Percentiles rank a stretch among this genome's conserved stretches.
These are phyloP conservation scores for Neurospora sp. DNA, from an alignment of 495 filamentous ascomycete genomes.

Conservation along the genomic window DNA sequence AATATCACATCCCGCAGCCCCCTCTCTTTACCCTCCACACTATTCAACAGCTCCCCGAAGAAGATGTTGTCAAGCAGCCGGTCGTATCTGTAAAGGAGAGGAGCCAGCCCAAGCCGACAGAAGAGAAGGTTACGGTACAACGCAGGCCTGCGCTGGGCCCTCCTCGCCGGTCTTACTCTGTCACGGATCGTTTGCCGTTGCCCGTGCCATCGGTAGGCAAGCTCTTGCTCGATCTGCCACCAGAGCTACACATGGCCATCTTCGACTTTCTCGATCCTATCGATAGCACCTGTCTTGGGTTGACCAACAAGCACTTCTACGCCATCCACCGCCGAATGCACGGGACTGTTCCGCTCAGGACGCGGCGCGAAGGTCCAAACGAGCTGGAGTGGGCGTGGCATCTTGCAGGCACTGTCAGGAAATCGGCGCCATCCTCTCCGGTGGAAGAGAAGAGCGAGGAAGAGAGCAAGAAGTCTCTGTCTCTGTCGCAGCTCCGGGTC, in stretches of 20 bases:
- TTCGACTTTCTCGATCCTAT: constrained; percentile 45
- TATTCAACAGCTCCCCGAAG: constrained; percentile 8
- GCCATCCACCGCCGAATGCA: constrained; percentile 40
- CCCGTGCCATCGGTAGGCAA: constrained; percentile 28
- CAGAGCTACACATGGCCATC: constrained; percentile 48
- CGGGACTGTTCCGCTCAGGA: constrained; percentile 37
- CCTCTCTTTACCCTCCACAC: constrained; percentile 11
- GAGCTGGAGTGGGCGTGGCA: constrained; percentile 47
- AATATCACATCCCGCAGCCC: constrained; percentile 18
- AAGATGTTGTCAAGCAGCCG: neutral
- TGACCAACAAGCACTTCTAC: constrained; percentile 42
- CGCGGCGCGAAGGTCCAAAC: constrained; percentile 41
- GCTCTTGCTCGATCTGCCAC: constrained; percentile 39
- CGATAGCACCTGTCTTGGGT: constrained; percentile 44
- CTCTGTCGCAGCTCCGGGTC: constrained; percentile 28
- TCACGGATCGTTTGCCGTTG: constrained; percentile 37
- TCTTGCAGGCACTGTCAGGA: constrained; percentile 29
- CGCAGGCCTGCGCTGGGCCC: constrained; percentile 20
- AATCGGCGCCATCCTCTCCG: neutral
- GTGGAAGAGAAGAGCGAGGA: neutral
- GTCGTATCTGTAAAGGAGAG: neutral
- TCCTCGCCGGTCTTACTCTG: constrained; percentile 36
- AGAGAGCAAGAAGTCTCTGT: constrained; percentile 6
- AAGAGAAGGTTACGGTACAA: neutral
- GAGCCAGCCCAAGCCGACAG: constrained; percentile 1